Evolutionary conservation across 2,329 filamentous ascomycete genomes (phyloP).

Genomic region (Elsinoe necatrix): DNA sequence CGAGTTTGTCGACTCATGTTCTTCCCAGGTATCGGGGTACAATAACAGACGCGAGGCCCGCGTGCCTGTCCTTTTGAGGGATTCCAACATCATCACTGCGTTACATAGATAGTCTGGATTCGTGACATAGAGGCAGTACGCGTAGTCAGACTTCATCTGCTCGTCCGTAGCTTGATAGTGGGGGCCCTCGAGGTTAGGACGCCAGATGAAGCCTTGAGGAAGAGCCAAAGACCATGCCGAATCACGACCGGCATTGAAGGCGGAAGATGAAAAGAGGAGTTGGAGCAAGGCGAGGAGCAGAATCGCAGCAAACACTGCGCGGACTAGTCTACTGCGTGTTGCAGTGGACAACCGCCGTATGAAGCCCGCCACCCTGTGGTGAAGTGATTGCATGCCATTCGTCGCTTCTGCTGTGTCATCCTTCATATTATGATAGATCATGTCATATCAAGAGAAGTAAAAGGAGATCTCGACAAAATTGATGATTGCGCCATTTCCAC

Average conservation of each 20-base stretch:
- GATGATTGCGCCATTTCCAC: too few species aligned
- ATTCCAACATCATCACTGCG: constrained; percentile 38
- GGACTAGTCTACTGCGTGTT: not conserved
- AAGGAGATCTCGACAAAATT: not conserved
- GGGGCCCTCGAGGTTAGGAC: not conserved
- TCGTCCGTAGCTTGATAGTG: not conserved
- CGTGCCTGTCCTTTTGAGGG: constrained; percentile 34
- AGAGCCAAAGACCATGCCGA: not conserved
- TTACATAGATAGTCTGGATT: constrained; percentile 38
- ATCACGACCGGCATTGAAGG: not conserved
- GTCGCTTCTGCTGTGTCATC: not conserved
- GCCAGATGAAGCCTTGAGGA: not conserved
- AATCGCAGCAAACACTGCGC: not conserved
- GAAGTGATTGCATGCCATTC: not conserved
- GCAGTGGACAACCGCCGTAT: not conserved
- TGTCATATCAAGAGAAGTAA: too few species aligned
- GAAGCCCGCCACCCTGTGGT: not conserved
- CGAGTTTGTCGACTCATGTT: not conserved
- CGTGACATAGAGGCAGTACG: constrained; percentile 40
- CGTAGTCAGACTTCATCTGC: constrained; percentile 28
- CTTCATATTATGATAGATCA: too few species aligned
- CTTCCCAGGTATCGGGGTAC: constrained; percentile 34
- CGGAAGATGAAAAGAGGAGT: not conserved
- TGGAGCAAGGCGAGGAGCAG: not conserved
- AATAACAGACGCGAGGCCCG: constrained; percentile 40